Base-by-base conservation (phyloP, 306 rosid species). In the Lathyrus oleraceus region DNA sequence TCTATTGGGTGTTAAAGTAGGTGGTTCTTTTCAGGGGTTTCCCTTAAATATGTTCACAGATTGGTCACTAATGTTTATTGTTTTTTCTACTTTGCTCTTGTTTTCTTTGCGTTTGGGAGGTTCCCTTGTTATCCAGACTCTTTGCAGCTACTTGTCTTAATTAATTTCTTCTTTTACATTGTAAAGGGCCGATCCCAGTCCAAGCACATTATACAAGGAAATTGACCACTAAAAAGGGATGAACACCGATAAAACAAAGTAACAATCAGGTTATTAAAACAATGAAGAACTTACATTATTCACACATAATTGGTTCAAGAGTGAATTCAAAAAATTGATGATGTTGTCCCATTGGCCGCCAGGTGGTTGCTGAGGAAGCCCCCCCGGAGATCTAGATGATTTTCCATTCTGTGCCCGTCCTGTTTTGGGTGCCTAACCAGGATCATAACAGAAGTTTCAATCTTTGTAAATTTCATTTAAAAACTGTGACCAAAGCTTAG, bases 311-410 rank as follows among this genome's bases (percentile, higher is more conserved):
- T 74, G 88, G 72, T 79, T 79, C 96, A 94, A 87, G 45, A 91
- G 88, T 66, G 92, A 81, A 84, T 94, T 96, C 87, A 94, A 76
- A 81, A 88, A 94, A 53, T 84, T 94, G 77, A 89, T 70, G 61
- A 94, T 94, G 75, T 87, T 91, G 82, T 85, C 92, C 99, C 99
- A 94, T 73, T 86, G 99, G 68, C 94, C 95, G 65, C 81, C 87
- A 56, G 91, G 68, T 61, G 86, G 65, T 73, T 78, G 97, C 64
- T 86, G 99, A 76, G 91, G 82, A 85, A 78, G 69, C 11, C 79
- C 88, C 65, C 92, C 78, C 61, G 99, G 97, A 23, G 97, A 94
- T 70, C 91, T 86, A 64, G 92, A 79, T 61, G 87, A 87, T 85
- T 91, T 94, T 68, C 90, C 98, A 75, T 85, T 88, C 71, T 84